phyloP scores from a whole-genome alignment of 1,139 yeast species.

The Arxiozyma telluris region DNA sequence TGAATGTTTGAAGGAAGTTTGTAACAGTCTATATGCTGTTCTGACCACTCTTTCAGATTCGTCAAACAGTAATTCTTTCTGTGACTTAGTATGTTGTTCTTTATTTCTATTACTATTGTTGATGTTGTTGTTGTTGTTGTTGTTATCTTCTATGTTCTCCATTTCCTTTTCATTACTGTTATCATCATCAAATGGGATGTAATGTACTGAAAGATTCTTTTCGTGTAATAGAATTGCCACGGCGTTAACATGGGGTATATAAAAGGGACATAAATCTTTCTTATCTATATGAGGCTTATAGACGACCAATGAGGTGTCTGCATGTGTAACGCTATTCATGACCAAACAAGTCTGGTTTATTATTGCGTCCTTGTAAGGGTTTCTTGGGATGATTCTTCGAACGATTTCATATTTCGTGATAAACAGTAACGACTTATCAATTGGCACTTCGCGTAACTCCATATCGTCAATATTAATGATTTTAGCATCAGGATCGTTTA shows the following conservation, averaged over 20 bases:
- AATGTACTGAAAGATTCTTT: conserved; percentile 63
- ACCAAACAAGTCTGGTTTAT: conserved; percentile 79
- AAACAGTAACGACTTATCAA: conserved; percentile 13
- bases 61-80: conserved; percentile 8
- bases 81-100: conserved; percentile 3
- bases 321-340: conserved; percentile 27
- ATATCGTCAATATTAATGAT: conserved; percentile 45
- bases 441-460: conserved; percentile 33
- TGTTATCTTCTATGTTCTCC: not conserved
- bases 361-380: conserved; percentile 74
- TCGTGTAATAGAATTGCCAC: conserved; percentile 61
- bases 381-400: conserved; percentile 78
- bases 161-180: not conserved
- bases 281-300: conserved; percentile 65
- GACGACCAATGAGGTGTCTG: conserved; percentile 46
- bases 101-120: not conserved
- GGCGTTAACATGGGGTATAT: conserved; percentile 72
- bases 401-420: conserved; percentile 41
- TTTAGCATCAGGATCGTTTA: conserved; percentile 24
- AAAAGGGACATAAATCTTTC: conserved; percentile 70
- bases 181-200: conserved; percentile 48
- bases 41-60: conserved; percentile 58
- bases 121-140: not conserved
- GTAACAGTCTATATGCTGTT: conserved; percentile 69
- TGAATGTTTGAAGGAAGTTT: conserved; percentile 78